Evolutionary conservation across 768 basidiomycete genomes (phyloP), one percentile per base, ranked within the genome.

Genomic region (Phlebiopsis flavidoalba): DNA sequence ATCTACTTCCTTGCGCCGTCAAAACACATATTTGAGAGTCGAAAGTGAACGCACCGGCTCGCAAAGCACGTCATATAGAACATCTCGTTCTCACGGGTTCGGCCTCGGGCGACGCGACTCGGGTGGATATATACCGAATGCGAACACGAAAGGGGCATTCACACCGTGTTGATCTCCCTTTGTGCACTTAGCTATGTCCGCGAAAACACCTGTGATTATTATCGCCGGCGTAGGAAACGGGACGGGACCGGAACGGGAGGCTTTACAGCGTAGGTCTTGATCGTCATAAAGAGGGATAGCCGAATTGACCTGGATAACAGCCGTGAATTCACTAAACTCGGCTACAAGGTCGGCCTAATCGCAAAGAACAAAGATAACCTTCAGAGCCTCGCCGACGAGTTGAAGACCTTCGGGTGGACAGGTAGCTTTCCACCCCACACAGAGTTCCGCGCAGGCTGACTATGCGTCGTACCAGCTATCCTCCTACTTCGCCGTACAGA

Each of bases 271-370:
- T 86, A 68, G 64, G 81, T 73, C 21, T 52, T 21, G 50, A 50
- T 21, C 60, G 40, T n/a, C 53, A 55, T 45, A 12, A 1, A 45
- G 48, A 22, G 35, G n/a, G n/a, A n/a, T 48, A 33, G 10, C 24
- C 19, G 26, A 49, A 19, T 49, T 65, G 15, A 31, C 10, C 2
- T 53, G 14, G 17, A 61, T 8, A 64, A 3, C 60, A 87, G 87
- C 17, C 85, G 83, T 33, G 64, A 82, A 15, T 87, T 88, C 61
- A 77, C 83, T 6, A 82, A 82, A 66, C 72, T 80, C 33, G 88
- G 88, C 0, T 90, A 88, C 67, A 81, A 77, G 47, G 79, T 89
- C 35, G 89, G 88, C 0, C 73, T 91, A 48, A 76, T 90, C 40
- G 85, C 87, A 12, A 77, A 87, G 51, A 81, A 83, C 14, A 67